Evolutionary conservation across 75 land plant genomes (phyloP).

Genomic region (Pseudotsuga menziesii): DNA sequence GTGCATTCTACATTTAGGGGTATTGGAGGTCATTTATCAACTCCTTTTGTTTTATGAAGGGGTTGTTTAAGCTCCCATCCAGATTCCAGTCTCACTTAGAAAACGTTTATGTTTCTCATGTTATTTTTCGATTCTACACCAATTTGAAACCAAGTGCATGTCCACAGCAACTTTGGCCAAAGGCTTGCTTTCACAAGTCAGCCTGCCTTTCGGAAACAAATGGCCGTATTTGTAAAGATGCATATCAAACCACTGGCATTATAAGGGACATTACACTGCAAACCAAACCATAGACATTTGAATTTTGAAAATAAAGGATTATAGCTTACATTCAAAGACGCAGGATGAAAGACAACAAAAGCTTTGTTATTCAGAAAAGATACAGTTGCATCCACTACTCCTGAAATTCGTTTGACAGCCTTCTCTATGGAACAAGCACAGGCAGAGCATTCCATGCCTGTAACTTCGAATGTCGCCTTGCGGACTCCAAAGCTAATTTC

Average conservation of each 20-base stretch:
- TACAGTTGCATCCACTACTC: conserved; percentile 52
- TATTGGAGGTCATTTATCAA: too few species aligned
- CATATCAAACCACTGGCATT: too few species aligned
- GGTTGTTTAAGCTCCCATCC: too few species aligned
- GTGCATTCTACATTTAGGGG: too few species aligned
- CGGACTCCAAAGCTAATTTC: not conserved
- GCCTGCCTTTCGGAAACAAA: not conserved
- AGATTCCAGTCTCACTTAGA: too few species aligned
- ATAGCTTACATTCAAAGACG: conserved; percentile 50
- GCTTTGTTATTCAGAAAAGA: conserved; percentile 45
- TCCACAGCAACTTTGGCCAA: too few species aligned
- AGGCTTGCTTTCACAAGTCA: too few species aligned
- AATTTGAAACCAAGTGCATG: too few species aligned
- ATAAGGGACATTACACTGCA: conserved; percentile 11
- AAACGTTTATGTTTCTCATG: too few species aligned
- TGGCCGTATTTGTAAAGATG: not conserved
- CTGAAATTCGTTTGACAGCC: conserved; percentile 54
- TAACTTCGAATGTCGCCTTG: conserved; percentile 30
- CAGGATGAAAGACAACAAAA: conserved; percentile 59
- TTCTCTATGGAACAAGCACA: conserved; percentile 66
- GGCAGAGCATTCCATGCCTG: conserved; percentile 65
- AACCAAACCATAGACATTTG: not conserved
- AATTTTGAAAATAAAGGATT: not conserved
- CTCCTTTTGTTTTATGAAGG: too few species aligned
- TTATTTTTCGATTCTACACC: too few species aligned